Evolutionary conservation across 1,284 basidiomycete genomes (phyloP).

Genomic region (Austroboletus niveus): DNA sequence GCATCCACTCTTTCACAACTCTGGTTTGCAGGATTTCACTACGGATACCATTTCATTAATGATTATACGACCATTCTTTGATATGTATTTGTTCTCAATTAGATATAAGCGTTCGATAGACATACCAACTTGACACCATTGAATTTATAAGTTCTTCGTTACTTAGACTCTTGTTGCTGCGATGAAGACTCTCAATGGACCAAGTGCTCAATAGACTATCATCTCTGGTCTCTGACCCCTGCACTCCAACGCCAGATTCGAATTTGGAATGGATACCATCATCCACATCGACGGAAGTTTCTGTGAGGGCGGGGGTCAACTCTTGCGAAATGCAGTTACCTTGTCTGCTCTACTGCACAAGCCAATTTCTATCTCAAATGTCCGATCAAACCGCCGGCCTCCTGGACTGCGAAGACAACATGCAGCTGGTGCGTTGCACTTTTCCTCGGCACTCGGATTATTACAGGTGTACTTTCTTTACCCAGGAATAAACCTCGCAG

Average conservation of each 20-base stretch:
- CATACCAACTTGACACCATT: no score
- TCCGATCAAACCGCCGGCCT: constrained; percentile 51
- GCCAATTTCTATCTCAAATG: constrained; percentile 57
- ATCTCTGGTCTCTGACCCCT: no score
- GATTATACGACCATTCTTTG: no score
- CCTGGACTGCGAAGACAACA: constrained; percentile 71
- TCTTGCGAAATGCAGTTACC: constrained; percentile 63
- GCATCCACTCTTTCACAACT: not conserved
- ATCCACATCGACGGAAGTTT: constrained; percentile 42
- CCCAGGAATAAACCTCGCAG: constrained; percentile 60
- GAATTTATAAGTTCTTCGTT: no score
- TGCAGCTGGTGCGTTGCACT: constrained; percentile 49
- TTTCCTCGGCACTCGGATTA: not conserved
- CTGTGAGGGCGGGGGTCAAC: constrained; percentile 67
- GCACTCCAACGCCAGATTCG: not conserved
- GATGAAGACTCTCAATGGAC: no score
- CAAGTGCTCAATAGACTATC: no score
- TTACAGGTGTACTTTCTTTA: not conserved
- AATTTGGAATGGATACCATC: not conserved
- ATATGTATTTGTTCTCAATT: no score
- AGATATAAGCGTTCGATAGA: no score
- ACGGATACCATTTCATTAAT: no score
- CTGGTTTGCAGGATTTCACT: not conserved
- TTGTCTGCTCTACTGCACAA: constrained; percentile 58
- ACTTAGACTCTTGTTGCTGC: no score